phyloP scores from a whole-genome alignment of 768 basidiomycete genomes.

The Leccinum truebloodii region DNA sequence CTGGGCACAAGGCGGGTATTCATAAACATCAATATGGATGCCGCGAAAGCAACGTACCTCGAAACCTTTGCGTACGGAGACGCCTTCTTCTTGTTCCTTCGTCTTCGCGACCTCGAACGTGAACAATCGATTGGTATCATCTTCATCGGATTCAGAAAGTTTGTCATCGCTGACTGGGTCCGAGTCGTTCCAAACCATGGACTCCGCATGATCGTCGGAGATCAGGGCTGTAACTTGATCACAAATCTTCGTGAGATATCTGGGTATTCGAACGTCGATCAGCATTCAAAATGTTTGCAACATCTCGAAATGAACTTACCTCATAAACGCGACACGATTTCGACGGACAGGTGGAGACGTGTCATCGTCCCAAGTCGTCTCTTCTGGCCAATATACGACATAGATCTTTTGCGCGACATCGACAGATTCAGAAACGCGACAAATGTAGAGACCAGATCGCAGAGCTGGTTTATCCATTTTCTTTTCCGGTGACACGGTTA shows the following conservation, averaged over 20 bases:
- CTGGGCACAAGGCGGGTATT: not conserved
- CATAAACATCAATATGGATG: not conserved
- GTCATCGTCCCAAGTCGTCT: constrained; percentile 56
- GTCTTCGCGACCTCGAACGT: constrained; percentile 58
- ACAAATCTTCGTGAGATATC: constrained; percentile 59
- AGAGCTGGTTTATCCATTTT: constrained; percentile 28
- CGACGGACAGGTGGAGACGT: constrained; percentile 46
- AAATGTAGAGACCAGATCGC: constrained; percentile 53
- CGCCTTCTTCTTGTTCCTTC: constrained; percentile 56
- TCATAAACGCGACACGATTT: constrained; percentile 62
- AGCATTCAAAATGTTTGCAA: not conserved
- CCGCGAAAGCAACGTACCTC: constrained; percentile 30
- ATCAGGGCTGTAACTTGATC: constrained; percentile 55
- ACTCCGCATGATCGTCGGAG: constrained; percentile 45
- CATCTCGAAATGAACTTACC: constrained; percentile 34
- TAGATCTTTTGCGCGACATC: constrained; percentile 33
- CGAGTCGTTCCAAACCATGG: constrained; percentile 44
- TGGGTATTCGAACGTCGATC: constrained; percentile 18
- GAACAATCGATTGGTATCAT: constrained; percentile 52
- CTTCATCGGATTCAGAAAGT: constrained; percentile 32
- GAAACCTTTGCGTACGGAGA: constrained; percentile 46
- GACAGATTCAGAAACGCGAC: constrained; percentile 22
- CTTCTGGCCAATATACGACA: constrained; percentile 64
- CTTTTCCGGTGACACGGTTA: constrained; percentile 8
- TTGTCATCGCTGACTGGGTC: constrained; percentile 28